phyloP scores from a whole-genome alignment of 2,329 filamentous ascomycete species.

The Monilinia polystroma region DNA sequence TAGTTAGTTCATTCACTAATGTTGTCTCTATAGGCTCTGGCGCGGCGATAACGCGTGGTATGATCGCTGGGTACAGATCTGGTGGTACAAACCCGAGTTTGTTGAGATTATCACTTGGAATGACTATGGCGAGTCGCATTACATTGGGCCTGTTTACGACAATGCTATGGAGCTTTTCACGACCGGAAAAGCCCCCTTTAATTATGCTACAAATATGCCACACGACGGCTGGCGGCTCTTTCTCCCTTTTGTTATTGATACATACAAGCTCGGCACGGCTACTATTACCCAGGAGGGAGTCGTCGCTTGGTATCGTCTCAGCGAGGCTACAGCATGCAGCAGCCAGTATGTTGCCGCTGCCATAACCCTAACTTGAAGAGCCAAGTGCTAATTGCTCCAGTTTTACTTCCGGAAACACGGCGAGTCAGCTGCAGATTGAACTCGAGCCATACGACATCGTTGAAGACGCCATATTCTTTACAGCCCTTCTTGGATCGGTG shows the following conservation, averaged over 20 bases:
- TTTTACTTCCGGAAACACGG: too few species aligned
- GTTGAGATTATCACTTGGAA: constrained; percentile 49
- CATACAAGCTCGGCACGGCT: not conserved
- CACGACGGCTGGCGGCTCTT: constrained; percentile 49
- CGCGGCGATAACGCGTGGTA: constrained; percentile 43
- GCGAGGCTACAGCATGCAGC: too few species aligned
- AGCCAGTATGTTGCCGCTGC: too few species aligned
- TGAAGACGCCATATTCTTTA: not conserved
- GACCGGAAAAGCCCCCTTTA: not conserved
- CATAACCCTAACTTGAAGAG: too few species aligned
- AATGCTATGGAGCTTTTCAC: not conserved
- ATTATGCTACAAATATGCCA: constrained; percentile 32
- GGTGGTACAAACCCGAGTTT: constrained; percentile 44
- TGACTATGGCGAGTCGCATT: constrained; percentile 53
- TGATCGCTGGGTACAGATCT: constrained; percentile 45
- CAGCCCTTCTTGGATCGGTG: not conserved
- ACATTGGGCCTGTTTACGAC: constrained; percentile 48
- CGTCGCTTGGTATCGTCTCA: constrained; percentile 8
- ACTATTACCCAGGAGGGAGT: not conserved
- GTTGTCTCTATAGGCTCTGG: too few species aligned
- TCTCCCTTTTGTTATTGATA: constrained; percentile 3
- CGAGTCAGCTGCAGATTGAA: not conserved
- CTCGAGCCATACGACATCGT: not conserved
- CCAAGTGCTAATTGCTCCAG: too few species aligned
- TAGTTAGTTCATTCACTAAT: too few species aligned